A percentile compares a stretch with the other conserved stretches of the same genome.
phyloP scores from a whole-genome alignment of 1,284 basidiomycete genomes.

The Apiotrichum gamsii region DNA sequence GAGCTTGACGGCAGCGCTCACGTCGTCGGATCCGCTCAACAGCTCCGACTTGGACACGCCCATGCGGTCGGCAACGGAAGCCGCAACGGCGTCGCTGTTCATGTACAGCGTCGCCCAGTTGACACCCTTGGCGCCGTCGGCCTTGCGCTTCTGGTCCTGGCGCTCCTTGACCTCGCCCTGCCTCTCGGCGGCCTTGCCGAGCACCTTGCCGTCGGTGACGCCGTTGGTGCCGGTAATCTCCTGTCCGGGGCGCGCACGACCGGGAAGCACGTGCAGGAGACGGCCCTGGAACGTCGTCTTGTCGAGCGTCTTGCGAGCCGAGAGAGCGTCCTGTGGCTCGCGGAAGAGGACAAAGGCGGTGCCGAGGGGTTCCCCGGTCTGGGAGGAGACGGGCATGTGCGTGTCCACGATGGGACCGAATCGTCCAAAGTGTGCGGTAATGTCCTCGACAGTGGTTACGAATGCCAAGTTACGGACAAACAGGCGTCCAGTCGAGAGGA shows the following conservation, averaged over 20 bases:
- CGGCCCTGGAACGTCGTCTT: constrained; percentile 86
- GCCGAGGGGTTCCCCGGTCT: constrained; percentile 65
- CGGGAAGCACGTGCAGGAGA: constrained; percentile 81
- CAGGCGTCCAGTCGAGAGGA: constrained; percentile 70
- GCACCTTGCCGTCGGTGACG: constrained; percentile 35
- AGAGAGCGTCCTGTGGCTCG: constrained; percentile 60
- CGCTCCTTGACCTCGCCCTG: constrained; percentile 64
- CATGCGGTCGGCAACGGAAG: constrained; percentile 74
- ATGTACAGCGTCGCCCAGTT: constrained; percentile 97
- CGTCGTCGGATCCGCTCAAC: constrained; percentile 52
- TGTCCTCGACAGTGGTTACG: constrained; percentile 67
- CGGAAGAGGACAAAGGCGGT: constrained; percentile 73
- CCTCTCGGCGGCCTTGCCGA: constrained; percentile 50
- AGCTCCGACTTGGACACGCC: constrained; percentile 79
- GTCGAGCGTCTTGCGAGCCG: constrained; percentile 73
- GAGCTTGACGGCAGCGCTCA: constrained; percentile 69
- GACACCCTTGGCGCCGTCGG: constrained; percentile 71
- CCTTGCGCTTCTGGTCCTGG: constrained; percentile 60
- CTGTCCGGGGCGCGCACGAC: constrained; percentile 54
- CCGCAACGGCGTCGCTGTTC: constrained; percentile 87
- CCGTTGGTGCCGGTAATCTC: constrained; percentile 49
- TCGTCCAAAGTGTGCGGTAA: constrained; percentile 61
- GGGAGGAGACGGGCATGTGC: constrained; percentile 68
- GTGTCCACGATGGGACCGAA: constrained; percentile 73
- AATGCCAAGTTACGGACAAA: constrained; percentile 91